Evolutionary conservation across 805 yeast genomes (phyloP), one percentile per base, ranked within the genome.

Genomic region (Starmerella apis): DNA sequence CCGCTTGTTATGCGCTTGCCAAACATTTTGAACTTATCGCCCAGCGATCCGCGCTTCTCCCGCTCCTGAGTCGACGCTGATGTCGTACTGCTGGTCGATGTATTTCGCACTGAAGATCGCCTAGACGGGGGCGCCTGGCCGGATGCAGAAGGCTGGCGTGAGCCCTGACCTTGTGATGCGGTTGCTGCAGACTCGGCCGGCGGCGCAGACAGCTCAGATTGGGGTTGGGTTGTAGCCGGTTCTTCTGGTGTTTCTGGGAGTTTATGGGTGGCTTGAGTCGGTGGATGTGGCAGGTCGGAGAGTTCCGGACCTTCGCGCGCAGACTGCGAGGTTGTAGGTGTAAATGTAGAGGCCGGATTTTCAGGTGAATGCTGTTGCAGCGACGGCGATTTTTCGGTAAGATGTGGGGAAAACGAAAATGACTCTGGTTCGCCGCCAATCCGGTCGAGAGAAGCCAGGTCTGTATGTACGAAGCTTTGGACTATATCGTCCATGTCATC

Each of bases 361-460:
- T 13, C 30, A 18, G 41, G 45, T 14, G 28, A 43, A 27, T 30
- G 37, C 32, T 43, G 43, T 20, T 41, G 37, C 39, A 19, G 31
- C 41, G 27, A 23, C 50, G 59, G 54, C n/a, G 59, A 55, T 39
- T 45, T 43, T 42, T 51, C 50, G n/a, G 51, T 50, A 20, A 55
- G 47, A 25, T 58, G 56, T 3, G 60, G 54, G 38, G 56, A 58
- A 27, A 61, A 55, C 41, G 52, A 49, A 47, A 53, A 55, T 11
- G 57, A 37, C 24, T 48, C 54, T 16, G 59, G 39, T 35, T 55
- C 54, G 39, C 55, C 56, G 13, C 65, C 67, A 42, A 59, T 56
- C 18, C 55, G 51, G 53, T 64, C 67, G 31, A 64, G 61, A n/a
- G 62, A 51, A 11, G 65, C 52, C 35, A 64, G 58, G 51, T 64